Evolutionary conservation across 306 rosid species (phyloP).

Genomic region (Urtica urens): DNA sequence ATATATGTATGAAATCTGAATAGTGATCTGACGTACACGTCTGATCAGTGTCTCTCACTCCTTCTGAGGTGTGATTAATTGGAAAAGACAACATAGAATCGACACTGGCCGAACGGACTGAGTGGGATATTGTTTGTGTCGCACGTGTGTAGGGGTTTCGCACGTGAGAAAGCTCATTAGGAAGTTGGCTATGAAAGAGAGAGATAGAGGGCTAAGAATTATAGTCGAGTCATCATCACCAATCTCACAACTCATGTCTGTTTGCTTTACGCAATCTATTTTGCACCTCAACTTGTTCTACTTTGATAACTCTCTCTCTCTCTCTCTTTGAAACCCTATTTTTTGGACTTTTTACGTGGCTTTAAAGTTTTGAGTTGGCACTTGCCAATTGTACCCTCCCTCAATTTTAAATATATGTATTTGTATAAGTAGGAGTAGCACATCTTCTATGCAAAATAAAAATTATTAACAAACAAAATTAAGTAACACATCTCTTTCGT

Average conservation of each 20-base stretch:
- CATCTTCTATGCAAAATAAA: too few relatives aligned
- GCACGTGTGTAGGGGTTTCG: slow-evolving; percentile 37
- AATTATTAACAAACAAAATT: too few relatives aligned
- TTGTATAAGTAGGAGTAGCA: neutral
- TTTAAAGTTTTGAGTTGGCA: slow-evolving; percentile 52
- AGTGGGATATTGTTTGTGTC: slow-evolving; percentile 31
- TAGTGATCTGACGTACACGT: slow-evolving; percentile 1
- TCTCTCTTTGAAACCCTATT: too few relatives aligned
- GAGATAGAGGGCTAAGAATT: slow-evolving; percentile 13
- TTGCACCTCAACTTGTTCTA: neutral
- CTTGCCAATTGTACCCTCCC: slow-evolving; percentile 1
- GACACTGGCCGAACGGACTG: slow-evolving; percentile 1
- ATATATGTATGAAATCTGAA: neutral
- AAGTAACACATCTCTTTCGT: too few relatives aligned
- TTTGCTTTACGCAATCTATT: slow-evolving; percentile 87
- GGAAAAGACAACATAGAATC: slow-evolving; percentile 9
- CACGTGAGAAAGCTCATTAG: slow-evolving; percentile 33
- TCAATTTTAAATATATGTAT: neutral
- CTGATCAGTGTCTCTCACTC: too few relatives aligned
- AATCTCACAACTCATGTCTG: too few relatives aligned
- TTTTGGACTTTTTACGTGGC: slow-evolving; percentile 41
- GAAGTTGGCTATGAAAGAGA: slow-evolving; percentile 43
- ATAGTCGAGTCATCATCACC: slow-evolving; percentile 11
- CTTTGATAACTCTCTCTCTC: slow-evolving; percentile 3
- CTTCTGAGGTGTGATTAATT: neutral